Base-by-base conservation (phyloP, 371 early-diverging fungal species). In the Rhizopus sp. region DNA sequence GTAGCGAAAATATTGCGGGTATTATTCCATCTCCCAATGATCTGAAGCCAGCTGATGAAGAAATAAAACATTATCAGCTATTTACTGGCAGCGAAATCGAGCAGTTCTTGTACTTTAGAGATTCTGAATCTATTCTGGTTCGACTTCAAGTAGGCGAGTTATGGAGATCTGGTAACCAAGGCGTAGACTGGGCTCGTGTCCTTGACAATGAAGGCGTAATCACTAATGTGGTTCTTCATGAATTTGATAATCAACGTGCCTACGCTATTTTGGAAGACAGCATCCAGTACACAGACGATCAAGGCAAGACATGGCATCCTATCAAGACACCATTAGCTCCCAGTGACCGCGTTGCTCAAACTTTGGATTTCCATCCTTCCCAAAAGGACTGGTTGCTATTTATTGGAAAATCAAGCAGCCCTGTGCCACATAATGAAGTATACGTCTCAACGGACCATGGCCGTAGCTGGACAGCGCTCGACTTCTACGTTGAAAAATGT, bases 401-500 rank as follows among this genome's bases (percentile, higher is more conserved):
- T 69, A 70, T 87, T 23, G 94, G 91, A 12, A 73, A 78, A 12
- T 77, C 74, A 13, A 64, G 66, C 4, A 59, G 65, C 2, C 47
- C 66, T 7, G 57, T 58, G 12, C 88, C 87, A 68, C 83, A 84
- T 70, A 78, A 92, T 17, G 80, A 81, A 68, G 83, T 81, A 10
- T 92, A 77, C 62, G 71, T 85, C 44, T 86, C 93, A 13, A 68
- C 74, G 17, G 81, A 94, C 58, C 79, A 87, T 59, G 95, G 95
- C 17, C 63, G 71, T 33, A 66, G 59, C 16, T 97, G 96, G 96
- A 72, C 69, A 0, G 59, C 72, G 31, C 57, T 98, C 32, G 88
- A 90, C 16, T 87, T 91, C 8, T 93, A 89, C 75, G 93, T 88
- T 13, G 84, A 88, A 35, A 91, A 93, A 61, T 97, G 97, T 72